These are phyloP conservation scores for Pythium aphanidermatum DNA, from an alignment of 352 stramenopile genomes.

Conservation along the genomic window DNA sequence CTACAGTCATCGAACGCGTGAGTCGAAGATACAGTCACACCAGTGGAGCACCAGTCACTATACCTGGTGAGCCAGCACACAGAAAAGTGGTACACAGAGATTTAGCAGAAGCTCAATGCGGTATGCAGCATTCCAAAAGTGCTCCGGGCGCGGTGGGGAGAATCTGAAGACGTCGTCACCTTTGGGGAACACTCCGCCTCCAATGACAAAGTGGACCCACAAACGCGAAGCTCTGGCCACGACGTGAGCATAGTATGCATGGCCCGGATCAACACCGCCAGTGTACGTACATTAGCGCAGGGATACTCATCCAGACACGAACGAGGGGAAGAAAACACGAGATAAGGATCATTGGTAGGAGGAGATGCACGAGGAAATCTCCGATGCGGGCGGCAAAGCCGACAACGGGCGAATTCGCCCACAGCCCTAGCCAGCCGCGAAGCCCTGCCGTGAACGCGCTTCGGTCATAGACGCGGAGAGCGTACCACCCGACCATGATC, in stretches of 20 bases:
- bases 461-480: constrained; percentile 72
- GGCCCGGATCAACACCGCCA: neutral
- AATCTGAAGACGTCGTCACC: constrained; percentile 78
- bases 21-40: constrained; percentile 3
- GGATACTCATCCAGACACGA: constrained; percentile 77
- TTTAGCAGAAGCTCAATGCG: constrained; percentile 80
- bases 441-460: constrained; percentile 68
- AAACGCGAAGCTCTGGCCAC: constrained; percentile 49
- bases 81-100: constrained; percentile 69
- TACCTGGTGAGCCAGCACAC: constrained; percentile 77
- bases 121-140: constrained; percentile 78
- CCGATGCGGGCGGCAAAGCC: constrained; percentile 46
- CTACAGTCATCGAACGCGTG: constrained; percentile 16
- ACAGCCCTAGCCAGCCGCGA: constrained; percentile 71
- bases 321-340: constrained; percentile 72
- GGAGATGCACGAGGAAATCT: constrained; percentile 60
- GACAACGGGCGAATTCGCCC: constrained; percentile 60
- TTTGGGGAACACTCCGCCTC: constrained; percentile 61
- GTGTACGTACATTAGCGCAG: constrained; percentile 52
- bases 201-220: constrained; percentile 72
- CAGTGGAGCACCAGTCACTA: neutral
- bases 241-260: neutral
- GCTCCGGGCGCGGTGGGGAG: constrained; percentile 52
- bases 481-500: constrained; percentile 85
- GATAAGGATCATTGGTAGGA: constrained; percentile 67